Evolutionary conservation across 2,329 filamentous ascomycete genomes (phyloP).

Genomic region (Rhynchosporium graminicola): DNA sequence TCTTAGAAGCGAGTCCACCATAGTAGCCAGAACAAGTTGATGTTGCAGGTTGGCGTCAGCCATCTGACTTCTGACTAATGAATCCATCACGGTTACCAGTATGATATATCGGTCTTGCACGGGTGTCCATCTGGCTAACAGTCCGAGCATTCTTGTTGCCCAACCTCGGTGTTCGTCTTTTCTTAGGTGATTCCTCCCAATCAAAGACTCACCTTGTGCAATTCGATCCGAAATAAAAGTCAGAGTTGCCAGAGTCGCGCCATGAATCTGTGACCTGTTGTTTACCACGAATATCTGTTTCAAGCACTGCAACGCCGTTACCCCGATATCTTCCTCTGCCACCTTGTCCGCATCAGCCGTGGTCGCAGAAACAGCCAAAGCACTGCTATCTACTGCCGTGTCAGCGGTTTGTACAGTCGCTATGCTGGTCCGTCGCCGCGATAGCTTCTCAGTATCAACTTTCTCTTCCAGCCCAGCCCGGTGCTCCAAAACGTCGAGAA

Average conservation of each 20-base stretch:
- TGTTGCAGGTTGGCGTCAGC: slow-evolving; percentile 70
- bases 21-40: slow-evolving; percentile 72
- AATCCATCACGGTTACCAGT: slow-evolving; percentile 78
- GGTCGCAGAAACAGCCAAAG: slow-evolving; percentile 74
- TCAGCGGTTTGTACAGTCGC: slow-evolving; percentile 75
- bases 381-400: slow-evolving; percentile 62
- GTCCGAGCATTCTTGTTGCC: slow-evolving; percentile 79
- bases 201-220: slow-evolving; percentile 51
- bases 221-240: slow-evolving; percentile 69
- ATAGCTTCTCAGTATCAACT: slow-evolving; percentile 61
- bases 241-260: slow-evolving; percentile 72
- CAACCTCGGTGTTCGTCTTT: slow-evolving; percentile 61
- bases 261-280: slow-evolving; percentile 78
- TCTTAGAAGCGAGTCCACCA: slow-evolving; percentile 79
- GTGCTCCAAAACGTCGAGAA: slow-evolving; percentile 68
- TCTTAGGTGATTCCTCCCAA: slow-evolving; percentile 47
- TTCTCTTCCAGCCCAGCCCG: slow-evolving; percentile 69
- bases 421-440: slow-evolving; percentile 73
- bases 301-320: slow-evolving; percentile 82
- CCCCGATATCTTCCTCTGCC: slow-evolving; percentile 84
- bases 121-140: slow-evolving; percentile 83
- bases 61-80: slow-evolving; percentile 66
- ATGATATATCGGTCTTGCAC: slow-evolving; percentile 95
- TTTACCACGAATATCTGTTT: slow-evolving; percentile 83
- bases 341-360: slow-evolving; percentile 85